Base-by-base conservation (phyloP, 176 grass and related monocot species). In the Carex pumila region DNA sequence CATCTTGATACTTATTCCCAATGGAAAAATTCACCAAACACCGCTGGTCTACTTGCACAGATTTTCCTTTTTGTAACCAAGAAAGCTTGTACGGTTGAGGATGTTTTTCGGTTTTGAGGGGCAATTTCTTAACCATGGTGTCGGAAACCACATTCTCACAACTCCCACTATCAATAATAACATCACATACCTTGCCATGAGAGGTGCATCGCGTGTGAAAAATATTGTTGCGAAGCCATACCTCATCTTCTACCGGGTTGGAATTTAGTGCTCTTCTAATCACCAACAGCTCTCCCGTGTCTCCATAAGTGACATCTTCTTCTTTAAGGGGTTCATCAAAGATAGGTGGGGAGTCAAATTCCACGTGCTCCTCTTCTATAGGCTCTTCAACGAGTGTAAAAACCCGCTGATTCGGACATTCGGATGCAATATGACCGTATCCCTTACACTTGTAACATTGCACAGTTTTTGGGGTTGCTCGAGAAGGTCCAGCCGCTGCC, bases 111-210 rank as follows among this genome's bases (percentile, higher is more conserved):
- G 12, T 15, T 1, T 41, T 41, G 37, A 41, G 37, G 3, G 7
- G 3, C 3, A 85, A 19, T 13, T 29, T 3, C 15, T 45, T 30
- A 9, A 85, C 55, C 4, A 50, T 12, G 3, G 53, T 18, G 0
- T 29, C 25, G 1, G 34, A 29, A 50, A 85, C 18, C 1, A 65
- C 65, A 8, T 85, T 85, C 14, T 60, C 61, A 18, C 21, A 85
- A 64, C 84, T 79, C 1, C 54, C 69, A 17, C 69, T 34, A 22
- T 85, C 68, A 11, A 85, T 76, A 1, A 85, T 45, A 41, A 41
- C 3, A 41, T 34, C 32, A 34, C 32, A 34, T 34, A 34, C 32
- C 32, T 34, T 34, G 32, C 32, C 32, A 34, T 34, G 32, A 2
- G 32, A 34, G 32, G 32, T 34, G 32, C 32, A 34, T 3, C 32